These are phyloP conservation scores for Silene uniflora DNA, from an alignment of 148 eudicot species.

Conservation along the genomic window DNA sequence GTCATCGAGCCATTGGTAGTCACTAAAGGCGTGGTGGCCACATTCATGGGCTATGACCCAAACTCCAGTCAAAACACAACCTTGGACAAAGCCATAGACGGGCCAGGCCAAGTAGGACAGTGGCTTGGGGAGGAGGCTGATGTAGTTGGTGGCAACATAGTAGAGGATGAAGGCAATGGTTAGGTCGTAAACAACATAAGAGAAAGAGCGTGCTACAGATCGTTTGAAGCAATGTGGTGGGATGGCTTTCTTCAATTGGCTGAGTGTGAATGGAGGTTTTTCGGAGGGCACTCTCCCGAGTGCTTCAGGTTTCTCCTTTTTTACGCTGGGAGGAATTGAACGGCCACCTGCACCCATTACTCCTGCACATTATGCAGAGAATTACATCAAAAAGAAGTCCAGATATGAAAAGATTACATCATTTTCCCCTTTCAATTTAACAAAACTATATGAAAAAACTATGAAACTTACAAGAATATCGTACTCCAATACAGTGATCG, in stretches of 20 bases:
- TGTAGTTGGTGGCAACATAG: constrained; percentile 57
- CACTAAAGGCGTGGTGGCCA: constrained; percentile 44
- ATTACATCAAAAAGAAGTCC: background rate
- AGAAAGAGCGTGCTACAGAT: constrained; percentile 66
- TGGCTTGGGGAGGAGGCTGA: constrained; percentile 58
- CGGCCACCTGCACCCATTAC: constrained; percentile 86
- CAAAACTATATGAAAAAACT: no score
- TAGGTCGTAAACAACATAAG: constrained; percentile 54
- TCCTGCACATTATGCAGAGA: constrained; percentile 19
- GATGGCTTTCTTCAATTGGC: constrained; percentile 68
- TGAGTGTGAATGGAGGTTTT: constrained; percentile 75
- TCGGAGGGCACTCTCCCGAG: constrained; percentile 51
- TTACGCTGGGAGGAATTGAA: constrained; percentile 39
- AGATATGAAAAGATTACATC: background rate
- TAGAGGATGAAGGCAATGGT: constrained; percentile 47
- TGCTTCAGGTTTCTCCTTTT: constrained; percentile 34
- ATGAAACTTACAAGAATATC: no score
- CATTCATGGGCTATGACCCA: constrained; percentile 43
- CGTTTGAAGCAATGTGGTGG: constrained; percentile 91
- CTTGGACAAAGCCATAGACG: constrained; percentile 40
- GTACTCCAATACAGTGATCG: no score
- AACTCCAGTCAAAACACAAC: constrained; percentile 33
- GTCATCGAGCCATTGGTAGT: constrained; percentile 53
- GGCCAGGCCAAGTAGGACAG: constrained; percentile 67
- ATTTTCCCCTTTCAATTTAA: no score